Base-by-base conservation (phyloP, 2,329 filamentous ascomycete genomes). In the Colletotrichum camelliae region DNA sequence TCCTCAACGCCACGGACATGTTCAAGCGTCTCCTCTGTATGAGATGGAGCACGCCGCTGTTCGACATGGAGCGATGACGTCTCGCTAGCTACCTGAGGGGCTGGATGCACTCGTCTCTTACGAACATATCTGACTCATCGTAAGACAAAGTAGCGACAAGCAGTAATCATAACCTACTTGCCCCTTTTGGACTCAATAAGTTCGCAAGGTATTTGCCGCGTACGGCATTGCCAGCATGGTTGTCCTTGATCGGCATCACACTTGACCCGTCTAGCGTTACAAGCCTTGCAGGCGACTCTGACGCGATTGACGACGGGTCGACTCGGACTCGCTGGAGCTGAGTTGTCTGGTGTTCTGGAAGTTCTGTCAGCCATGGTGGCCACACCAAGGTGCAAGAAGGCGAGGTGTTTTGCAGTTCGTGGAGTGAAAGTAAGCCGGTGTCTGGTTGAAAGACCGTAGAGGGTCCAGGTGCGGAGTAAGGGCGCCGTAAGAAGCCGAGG, bases 201-300 rank as follows among this genome's bases (percentile, higher is more conserved):
- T 31, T 75, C 72, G 29, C 72, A 75, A 43, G 52, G 43, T 29
- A 66, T 72, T 16, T 75, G 61, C 1, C 72, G 60, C 31, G 21
- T 55, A 27, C 68, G 68, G 37, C 72, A 75, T 35, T 75, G 72
- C 72, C 68, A 75, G 35, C 72, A 75, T 18, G 72, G 72, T 5
- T 71, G 48, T 13, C 58, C 60, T 15, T 72, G 57, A 18, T 43
- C 68, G 12, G 68, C 68, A 6, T 75, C 68, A 13, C 68, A 75
- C 27, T 75, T 75, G n/a, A 75, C 68, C 27, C 72, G 60, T 31
- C 72, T 55, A 7, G 61, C 69, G 3, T 71, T 71, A 12, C 68
- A 75, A 9, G 68, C 60, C 16, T 75, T 75, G 43, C 68, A 75
- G n/a, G 72, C 72, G 10, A 75, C 52, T n/a, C 37, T 81, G 80